phyloP scores from a whole-genome alignment of 495 filamentous ascomycete species.

The Choiromyces venosus region DNA sequence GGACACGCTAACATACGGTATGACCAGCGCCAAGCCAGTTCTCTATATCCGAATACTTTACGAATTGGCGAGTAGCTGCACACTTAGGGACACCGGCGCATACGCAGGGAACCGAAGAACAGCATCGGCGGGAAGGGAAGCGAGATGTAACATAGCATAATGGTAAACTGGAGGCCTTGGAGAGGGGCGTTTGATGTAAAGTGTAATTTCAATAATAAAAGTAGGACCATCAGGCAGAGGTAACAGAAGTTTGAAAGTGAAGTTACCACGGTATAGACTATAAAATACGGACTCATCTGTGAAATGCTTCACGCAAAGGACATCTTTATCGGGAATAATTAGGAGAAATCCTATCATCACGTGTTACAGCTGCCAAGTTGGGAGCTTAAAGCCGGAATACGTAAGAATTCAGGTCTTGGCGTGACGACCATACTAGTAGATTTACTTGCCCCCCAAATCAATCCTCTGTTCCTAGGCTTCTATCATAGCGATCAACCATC shows the following conservation, averaged over 20 bases:
- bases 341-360: background rate
- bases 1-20: no score
- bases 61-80: no score
- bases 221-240: background rate
- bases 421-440: background rate
- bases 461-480: background rate
- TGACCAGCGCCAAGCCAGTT: no score
- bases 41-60: no score
- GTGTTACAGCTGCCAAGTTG: background rate
- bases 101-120: background rate
- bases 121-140: background rate
- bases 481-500: conserved; percentile 3
- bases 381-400: background rate
- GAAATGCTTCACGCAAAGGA: background rate
- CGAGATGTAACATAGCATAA: background rate
- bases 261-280: background rate
- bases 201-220: background rate
- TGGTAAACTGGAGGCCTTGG: background rate
- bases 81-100: background rate
- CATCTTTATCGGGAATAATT: background rate
- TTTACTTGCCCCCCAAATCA: background rate
- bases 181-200: background rate
- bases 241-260: background rate
- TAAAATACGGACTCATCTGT: background rate
- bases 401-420: background rate